These are phyloP conservation scores for Lasiosphaeria ovina DNA, from an alignment of 495 filamentous ascomycete genomes.

Conservation along the genomic window DNA sequence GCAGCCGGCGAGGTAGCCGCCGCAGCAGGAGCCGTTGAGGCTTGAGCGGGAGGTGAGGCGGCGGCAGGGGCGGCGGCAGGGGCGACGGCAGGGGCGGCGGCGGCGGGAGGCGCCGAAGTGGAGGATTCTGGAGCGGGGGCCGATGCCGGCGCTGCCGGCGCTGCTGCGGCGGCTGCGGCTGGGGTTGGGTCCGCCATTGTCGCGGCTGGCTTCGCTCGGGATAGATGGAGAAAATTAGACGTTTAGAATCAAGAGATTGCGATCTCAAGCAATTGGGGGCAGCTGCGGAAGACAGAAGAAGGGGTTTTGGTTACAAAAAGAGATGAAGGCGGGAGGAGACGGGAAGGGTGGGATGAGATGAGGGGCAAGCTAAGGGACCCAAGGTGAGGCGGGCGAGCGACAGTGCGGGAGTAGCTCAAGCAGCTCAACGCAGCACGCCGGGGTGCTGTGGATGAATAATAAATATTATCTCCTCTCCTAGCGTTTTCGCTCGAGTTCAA, in stretches of 20 bases:
- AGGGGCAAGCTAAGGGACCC: too few relatives aligned
- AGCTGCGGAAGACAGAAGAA: neutral
- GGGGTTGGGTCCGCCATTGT: neutral
- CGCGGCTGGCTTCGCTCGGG: neutral
- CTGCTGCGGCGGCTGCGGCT: neutral
- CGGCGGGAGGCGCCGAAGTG: neutral
- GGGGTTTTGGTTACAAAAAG: too few relatives aligned
- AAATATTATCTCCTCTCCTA: too few relatives aligned
- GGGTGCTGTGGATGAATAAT: too few relatives aligned
- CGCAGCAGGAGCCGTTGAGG: neutral
- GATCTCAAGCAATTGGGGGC: neutral
- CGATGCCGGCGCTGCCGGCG: neutral
- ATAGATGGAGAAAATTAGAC: neutral
- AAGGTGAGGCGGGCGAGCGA: too few relatives aligned
- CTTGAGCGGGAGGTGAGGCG: neutral
- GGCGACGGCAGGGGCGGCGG: neutral
- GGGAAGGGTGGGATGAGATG: too few relatives aligned
- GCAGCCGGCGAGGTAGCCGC: neutral
- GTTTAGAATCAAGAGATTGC: neutral
- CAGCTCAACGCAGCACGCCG: too few relatives aligned
- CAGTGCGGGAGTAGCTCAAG: too few relatives aligned
- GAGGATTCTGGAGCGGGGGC: neutral
- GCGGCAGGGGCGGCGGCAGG: neutral
- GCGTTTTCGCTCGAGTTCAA: too few relatives aligned
- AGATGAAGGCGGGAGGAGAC: too few relatives aligned